Percentiles rank a stretch among this genome's conserved stretches.
phyloP scores from a whole-genome alignment of 225 moss, liverwort and hornwort species.

The Neckera pumila region DNA sequence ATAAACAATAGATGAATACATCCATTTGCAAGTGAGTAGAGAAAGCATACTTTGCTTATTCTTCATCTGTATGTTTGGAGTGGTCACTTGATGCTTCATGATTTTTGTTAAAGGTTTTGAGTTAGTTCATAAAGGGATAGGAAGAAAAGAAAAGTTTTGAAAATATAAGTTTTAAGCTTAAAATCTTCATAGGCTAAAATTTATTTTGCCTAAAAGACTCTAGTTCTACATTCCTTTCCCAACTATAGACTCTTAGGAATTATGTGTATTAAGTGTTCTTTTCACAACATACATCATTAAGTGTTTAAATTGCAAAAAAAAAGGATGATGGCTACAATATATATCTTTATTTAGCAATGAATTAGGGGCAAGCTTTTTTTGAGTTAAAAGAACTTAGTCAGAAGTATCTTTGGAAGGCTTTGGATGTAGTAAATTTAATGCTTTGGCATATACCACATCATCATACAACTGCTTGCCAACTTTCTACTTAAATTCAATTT shows the following conservation, averaged over 20 bases:
- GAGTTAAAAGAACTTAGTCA: too few relatives aligned
- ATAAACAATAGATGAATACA: neutral
- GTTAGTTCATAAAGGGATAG: neutral
- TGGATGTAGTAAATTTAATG: neutral
- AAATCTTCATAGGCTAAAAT: too few relatives aligned
- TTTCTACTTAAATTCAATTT: neutral
- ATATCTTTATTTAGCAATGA: neutral
- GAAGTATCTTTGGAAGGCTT: neutral
- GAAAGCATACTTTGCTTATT: neutral
- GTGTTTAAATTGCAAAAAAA: neutral
- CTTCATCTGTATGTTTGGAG: rapidly evolving
- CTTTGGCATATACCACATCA: neutral
- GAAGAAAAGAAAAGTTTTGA: neutral
- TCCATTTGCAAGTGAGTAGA: neutral
- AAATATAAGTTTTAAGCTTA: neutral
- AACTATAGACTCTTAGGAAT: neutral
- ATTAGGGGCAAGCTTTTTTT: neutral
- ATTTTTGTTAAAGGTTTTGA: neutral
- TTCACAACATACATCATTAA: too few relatives aligned
- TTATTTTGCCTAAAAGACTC: too few relatives aligned
- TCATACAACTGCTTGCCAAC: neutral
- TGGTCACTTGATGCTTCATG: neutral
- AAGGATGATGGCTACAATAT: neutral
- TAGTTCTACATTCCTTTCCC: neutral
- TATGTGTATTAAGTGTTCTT: neutral